Percentiles rank a stretch among this genome's conserved stretches.
phyloP scores from a whole-genome alignment of 1,284 basidiomycete genomes.

The Neolentinus lepideus region DNA sequence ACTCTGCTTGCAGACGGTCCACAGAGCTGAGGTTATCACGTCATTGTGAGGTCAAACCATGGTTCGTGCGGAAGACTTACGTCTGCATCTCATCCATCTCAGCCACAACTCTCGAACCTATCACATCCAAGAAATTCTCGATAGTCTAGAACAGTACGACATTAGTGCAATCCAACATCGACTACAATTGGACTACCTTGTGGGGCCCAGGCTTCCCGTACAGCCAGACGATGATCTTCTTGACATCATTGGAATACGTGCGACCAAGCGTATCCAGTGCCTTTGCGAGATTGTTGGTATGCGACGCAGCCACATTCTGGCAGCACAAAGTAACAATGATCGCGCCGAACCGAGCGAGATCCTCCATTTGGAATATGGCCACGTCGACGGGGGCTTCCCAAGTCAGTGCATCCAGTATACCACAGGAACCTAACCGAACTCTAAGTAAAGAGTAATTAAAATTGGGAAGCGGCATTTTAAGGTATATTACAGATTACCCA shows the following conservation, averaged over 20 bases:
- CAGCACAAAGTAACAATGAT: slow-evolving; percentile 82
- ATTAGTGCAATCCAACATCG: too few species aligned
- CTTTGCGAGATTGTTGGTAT: slow-evolving; percentile 58
- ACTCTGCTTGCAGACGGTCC: slow-evolving; percentile 80
- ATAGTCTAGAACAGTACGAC: slow-evolving; percentile 62
- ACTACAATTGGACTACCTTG: too few species aligned
- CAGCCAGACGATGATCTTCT: slow-evolving; percentile 75
- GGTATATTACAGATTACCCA: slow-evolving; percentile 31
- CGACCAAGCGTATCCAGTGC: slow-evolving; percentile 74
- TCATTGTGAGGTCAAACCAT: slow-evolving; percentile 1
- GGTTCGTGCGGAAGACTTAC: slow-evolving; percentile 50
- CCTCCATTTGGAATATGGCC: slow-evolving; percentile 74
- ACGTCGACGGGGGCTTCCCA: slow-evolving; percentile 62
- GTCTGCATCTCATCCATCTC: slow-evolving; percentile 83
- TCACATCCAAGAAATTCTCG: slow-evolving; percentile 74
- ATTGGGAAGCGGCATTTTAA: slow-evolving; percentile 2
- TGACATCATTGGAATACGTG: slow-evolving; percentile 77
- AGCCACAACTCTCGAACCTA: slow-evolving; percentile 65
- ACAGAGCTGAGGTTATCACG: slow-evolving; percentile 42
- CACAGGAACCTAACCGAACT: slow-evolving; percentile 76
- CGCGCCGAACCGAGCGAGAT: slow-evolving; percentile 81
- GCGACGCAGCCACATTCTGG: slow-evolving; percentile 51
- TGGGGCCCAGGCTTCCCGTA: slow-evolving; percentile 65
- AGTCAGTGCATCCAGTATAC: slow-evolving; percentile 78
- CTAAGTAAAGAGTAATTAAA: slow-evolving; percentile 27